phyloP scores from a whole-genome alignment of 2,329 filamentous ascomycete genomes.

The Pseudopyricularia javanii region DNA sequence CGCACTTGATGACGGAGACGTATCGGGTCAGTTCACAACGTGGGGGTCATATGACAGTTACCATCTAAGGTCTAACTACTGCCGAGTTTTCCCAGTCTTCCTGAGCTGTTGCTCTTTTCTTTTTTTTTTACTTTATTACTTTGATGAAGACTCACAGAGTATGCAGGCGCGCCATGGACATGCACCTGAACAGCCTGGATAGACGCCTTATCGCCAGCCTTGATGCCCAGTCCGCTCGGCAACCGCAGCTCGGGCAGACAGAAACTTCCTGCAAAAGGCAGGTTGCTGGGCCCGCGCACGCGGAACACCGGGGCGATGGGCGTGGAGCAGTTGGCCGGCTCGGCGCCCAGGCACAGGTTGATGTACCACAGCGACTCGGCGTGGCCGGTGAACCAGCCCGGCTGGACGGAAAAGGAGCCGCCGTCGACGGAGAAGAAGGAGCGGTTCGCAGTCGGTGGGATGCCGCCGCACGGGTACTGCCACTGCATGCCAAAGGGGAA shows the following conservation, averaged over 20 bases:
- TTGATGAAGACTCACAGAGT: conserved; percentile 36
- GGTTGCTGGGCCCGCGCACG: conserved; percentile 46
- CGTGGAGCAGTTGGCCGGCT: conserved; percentile 55
- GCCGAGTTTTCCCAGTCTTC: no score
- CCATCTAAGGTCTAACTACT: no score
- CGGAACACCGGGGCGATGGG: conserved; percentile 52
- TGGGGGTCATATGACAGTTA: no score
- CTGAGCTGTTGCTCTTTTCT: no score
- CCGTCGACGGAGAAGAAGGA: conserved; percentile 58
- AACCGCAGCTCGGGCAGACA: conserved; percentile 62
- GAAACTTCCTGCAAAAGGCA: conserved; percentile 52
- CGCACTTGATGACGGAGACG: conserved; percentile 36
- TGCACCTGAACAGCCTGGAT: conserved; percentile 60
- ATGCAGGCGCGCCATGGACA: conserved; percentile 55
- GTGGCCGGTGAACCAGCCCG: conserved; percentile 62
- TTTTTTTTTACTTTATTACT: no score
- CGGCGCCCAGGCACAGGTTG: conserved; percentile 54
- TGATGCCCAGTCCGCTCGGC: conserved; percentile 44
- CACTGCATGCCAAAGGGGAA: conserved; percentile 60
- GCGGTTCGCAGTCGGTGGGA: conserved; percentile 53
- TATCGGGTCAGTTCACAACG: background rate
- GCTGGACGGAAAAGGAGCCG: conserved; percentile 56
- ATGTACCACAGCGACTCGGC: conserved; percentile 55
- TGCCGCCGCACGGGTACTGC: conserved; percentile 40
- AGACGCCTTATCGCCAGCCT: conserved; percentile 55